A percentile compares a stretch with the other conserved stretches of the same genome.
Conservation (phyloP, 495 filamentous ascomycete species). For the Xylaria curta region DNA sequence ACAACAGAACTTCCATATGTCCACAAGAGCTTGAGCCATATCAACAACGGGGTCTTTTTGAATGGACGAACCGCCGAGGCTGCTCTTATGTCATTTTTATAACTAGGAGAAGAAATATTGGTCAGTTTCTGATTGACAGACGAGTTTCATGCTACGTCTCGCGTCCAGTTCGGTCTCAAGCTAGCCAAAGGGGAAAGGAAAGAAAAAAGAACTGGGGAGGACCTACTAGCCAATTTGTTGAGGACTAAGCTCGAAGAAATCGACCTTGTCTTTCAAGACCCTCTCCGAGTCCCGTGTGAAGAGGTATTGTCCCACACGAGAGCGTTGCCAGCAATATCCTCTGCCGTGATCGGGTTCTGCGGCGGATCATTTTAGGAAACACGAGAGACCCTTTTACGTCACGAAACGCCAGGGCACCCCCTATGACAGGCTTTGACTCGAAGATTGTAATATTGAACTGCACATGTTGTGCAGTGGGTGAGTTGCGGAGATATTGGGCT, state of each 20-base stretch:
- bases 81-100: conserved; percentile 15
- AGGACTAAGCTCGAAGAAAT: conserved; percentile 30
- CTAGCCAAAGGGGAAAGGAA: neutral
- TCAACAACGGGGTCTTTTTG: conserved; percentile 24
- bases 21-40: conserved; percentile 29
- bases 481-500: conserved; percentile 30
- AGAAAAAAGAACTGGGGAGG: neutral
- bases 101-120: conserved; percentile 24
- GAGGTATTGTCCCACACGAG: conserved; percentile 35
- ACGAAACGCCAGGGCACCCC: conserved; percentile 34
- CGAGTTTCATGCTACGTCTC: neutral
- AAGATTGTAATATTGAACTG: conserved; percentile 36
- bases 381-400: conserved; percentile 25
- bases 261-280: conserved; percentile 28
- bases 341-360: conserved; percentile 35
- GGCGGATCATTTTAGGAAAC: conserved; percentile 32
- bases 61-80: conserved; percentile 31
- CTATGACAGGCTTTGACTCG: conserved; percentile 36
- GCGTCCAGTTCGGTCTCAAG: neutral
- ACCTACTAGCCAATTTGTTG: conserved; percentile 38
- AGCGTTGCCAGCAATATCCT: conserved; percentile 36
- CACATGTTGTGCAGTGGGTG: conserved; percentile 7
- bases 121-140: neutral
- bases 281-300: conserved; percentile 35
- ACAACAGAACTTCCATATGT: conserved; percentile 32